Conservation (phyloP, 2,329 filamentous ascomycete genomes). For the Colletotrichum camelliae region DNA sequence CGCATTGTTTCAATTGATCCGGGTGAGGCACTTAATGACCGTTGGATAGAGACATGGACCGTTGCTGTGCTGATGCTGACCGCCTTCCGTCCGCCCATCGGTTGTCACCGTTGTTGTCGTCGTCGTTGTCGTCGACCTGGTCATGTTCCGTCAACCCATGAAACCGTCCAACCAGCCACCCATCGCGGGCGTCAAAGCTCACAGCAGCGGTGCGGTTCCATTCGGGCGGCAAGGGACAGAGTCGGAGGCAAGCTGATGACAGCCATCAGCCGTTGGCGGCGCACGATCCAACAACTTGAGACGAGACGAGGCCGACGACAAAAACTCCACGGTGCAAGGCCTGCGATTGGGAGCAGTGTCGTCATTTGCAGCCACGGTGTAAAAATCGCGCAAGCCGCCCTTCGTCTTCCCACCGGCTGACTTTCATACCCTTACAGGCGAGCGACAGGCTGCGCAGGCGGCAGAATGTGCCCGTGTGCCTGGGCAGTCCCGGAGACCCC, state of each 20-base stretch:
- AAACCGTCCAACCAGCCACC: neutral
- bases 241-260: neutral
- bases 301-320: neutral
- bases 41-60: slow-evolving; percentile 6
- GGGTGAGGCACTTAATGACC: slow-evolving; percentile 12
- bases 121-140: neutral
- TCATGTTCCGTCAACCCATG: neutral
- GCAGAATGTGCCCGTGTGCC: neutral
- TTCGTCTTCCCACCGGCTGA: neutral
- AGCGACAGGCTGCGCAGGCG: neutral
- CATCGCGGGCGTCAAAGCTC: neutral
- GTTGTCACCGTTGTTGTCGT: neutral
- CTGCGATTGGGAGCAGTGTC: slow-evolving; percentile 1
- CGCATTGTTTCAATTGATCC: neutral
- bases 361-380: slow-evolving; percentile 10
- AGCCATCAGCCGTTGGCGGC: neutral
- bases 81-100: slow-evolving; percentile 1
- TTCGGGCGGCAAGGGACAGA: neutral
- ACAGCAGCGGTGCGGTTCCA: neutral
- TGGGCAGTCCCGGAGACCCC: slow-evolving; percentile 5
- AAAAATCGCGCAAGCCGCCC: slow-evolving; percentile 18
- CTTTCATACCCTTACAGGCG: neutral
- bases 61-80: slow-evolving; percentile 13
- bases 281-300: slow-evolving; percentile 6
- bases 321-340: neutral